Percentiles rank a stretch among this genome's conserved stretches.
phyloP scores from a whole-genome alignment of 768 basidiomycete genomes.

The Cyclocybe aegerita region DNA sequence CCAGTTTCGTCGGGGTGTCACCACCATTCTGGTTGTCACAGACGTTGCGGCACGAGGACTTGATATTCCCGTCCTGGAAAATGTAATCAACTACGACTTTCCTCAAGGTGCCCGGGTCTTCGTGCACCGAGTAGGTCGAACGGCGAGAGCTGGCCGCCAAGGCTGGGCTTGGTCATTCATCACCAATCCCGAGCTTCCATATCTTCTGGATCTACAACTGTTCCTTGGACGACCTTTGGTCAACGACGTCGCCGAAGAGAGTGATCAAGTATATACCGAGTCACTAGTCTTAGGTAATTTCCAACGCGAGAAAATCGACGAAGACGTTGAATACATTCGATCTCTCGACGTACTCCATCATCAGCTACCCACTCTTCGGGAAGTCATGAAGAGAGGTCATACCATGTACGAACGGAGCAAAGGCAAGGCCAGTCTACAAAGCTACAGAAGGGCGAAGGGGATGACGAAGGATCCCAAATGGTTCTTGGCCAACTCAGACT shows the following conservation, averaged over 20 bases:
- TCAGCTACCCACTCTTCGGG: constrained; percentile 62
- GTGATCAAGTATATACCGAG: constrained; percentile 67
- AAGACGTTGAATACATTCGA: constrained; percentile 79
- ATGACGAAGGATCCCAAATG: constrained; percentile 75
- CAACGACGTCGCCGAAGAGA: constrained; percentile 43
- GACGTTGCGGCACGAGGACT: constrained; percentile 98
- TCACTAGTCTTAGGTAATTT: constrained; percentile 81
- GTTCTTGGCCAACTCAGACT: constrained; percentile 64
- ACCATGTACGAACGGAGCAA: constrained; percentile 93
- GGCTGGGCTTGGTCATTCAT: constrained; percentile 98
- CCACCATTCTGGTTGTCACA: constrained; percentile 90
- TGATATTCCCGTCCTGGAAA: constrained; percentile 94
- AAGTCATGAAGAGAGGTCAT: constrained; percentile 88
- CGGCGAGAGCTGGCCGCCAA: constrained; percentile 90
- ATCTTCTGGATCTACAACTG: constrained; percentile 88
- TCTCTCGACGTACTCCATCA: constrained; percentile 64
- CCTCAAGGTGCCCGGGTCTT: constrained; percentile 92
- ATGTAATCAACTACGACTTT: constrained; percentile 98
- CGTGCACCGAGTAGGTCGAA: constrained; percentile 95
- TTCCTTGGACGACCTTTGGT: constrained; percentile 83
- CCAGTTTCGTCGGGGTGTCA: constrained; percentile 76
- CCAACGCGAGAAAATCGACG: constrained; percentile 75
- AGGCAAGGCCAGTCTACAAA: constrained; percentile 83
- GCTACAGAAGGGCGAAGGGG: constrained; percentile 87
- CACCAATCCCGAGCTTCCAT: constrained; percentile 82